phyloP scores from a whole-genome alignment of 352 stramenopile species.

The Phytophthora tentaculata region DNA sequence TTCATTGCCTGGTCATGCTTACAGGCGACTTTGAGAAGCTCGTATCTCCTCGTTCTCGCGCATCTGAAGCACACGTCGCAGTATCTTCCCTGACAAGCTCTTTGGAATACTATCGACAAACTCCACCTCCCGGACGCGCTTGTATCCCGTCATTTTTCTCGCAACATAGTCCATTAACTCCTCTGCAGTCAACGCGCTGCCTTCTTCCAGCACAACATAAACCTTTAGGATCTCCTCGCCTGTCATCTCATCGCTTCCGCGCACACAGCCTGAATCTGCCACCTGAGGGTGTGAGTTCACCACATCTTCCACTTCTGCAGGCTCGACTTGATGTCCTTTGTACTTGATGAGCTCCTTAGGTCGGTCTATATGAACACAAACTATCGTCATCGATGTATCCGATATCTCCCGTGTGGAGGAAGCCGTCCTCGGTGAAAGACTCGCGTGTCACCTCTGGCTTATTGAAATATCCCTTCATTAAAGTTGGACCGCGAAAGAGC shows the following conservation, averaged over 20 bases:
- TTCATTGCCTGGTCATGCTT: no score
- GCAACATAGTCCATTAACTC: constrained; percentile 77
- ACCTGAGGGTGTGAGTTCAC: constrained; percentile 79
- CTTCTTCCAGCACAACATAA: constrained; percentile 82
- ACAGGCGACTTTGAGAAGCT: constrained; percentile 26
- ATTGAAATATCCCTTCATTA: constrained; percentile 93
- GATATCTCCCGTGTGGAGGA: constrained; percentile 90
- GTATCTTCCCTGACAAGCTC: constrained; percentile 89
- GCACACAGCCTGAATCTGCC: constrained; percentile 72
- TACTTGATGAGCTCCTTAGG: constrained; percentile 96
- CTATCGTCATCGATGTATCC: constrained; percentile 90
- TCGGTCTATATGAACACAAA: constrained; percentile 91
- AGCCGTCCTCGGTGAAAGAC: constrained; percentile 75
- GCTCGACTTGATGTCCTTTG: constrained; percentile 91
- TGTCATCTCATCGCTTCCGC: constrained; percentile 50
- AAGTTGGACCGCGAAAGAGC: constrained; percentile 82
- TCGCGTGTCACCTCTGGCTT: constrained; percentile 75
- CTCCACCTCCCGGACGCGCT: constrained; percentile 86
- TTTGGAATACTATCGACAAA: constrained; percentile 91
- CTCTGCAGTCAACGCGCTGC: constrained; percentile 18
- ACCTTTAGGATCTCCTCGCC: constrained; percentile 89
- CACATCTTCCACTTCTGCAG: constrained; percentile 91
- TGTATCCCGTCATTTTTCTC: constrained; percentile 83
- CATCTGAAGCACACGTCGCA: constrained; percentile 82
- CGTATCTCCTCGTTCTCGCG: constrained; percentile 47